Conservation (phyloP, 805 yeast species). For the Teunomyces aglyptinius region DNA sequence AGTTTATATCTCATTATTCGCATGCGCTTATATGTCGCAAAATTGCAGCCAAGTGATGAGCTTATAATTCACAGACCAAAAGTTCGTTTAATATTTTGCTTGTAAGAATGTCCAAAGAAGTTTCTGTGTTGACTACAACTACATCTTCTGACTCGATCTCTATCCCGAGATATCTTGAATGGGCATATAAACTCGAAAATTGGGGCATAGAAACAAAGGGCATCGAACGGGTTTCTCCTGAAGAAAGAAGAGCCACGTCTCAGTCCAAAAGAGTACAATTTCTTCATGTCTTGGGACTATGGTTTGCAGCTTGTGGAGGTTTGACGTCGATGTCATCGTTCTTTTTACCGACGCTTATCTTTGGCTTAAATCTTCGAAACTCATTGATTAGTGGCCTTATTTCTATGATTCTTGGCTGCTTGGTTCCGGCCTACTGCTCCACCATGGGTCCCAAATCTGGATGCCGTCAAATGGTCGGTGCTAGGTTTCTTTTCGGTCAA, state of each 20-base stretch:
- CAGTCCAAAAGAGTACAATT: conserved; percentile 18
- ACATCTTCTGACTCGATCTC: background rate
- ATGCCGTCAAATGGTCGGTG: conserved; percentile 37
- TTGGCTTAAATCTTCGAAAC: conserved; percentile 25
- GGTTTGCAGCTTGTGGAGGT: conserved; percentile 42
- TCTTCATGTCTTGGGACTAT: conserved; percentile 31
- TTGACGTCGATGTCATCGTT: conserved; percentile 38
- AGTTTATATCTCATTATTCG: background rate
- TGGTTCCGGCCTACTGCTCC: conserved; percentile 38
- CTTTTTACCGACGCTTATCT: conserved; percentile 30
- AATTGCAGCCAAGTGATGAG: conserved; percentile 1
- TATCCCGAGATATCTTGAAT: conserved; percentile 2
- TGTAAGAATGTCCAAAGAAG: background rate
- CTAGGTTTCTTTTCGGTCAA: conserved; percentile 34
- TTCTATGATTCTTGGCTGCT: conserved; percentile 30
- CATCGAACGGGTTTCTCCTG: conserved; percentile 31
- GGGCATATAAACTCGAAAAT: conserved; percentile 19
- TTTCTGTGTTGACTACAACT: background rate
- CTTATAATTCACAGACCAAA: no score
- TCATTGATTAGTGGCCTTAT: conserved; percentile 30
- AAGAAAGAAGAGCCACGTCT: conserved; percentile 20
- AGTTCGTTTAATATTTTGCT: background rate
- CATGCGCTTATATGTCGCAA: conserved; percentile 3
- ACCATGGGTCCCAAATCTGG: conserved; percentile 40
- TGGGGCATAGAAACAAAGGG: conserved; percentile 36